Percentiles rank a stretch among this genome's conserved stretches.
These are phyloP conservation scores for Arthroderma uncinatum DNA, from an alignment of 2,329 filamentous ascomycete genomes.

Conservation along the genomic window DNA sequence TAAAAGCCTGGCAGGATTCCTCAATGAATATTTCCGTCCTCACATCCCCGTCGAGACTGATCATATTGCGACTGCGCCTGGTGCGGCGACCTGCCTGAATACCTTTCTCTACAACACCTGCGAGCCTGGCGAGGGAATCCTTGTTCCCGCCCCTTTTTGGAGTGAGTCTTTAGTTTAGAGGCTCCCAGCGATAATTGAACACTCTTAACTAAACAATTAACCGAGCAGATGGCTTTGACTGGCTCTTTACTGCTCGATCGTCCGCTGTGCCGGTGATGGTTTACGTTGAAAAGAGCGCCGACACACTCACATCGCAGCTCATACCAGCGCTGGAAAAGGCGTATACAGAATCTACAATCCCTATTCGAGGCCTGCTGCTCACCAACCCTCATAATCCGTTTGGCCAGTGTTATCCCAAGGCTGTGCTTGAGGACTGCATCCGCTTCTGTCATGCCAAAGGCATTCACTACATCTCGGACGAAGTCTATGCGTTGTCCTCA, in stretches of 20 bases:
- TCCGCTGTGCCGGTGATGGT: neutral
- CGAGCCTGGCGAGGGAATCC: neutral
- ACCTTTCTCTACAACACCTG: slow-evolving; percentile 1
- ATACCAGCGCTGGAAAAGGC: neutral
- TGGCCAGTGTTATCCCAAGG: neutral
- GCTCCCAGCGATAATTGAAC: no score
- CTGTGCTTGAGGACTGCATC: neutral
- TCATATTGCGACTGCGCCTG: neutral
- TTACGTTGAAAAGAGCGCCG: neutral
- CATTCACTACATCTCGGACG: slow-evolving; percentile 47
- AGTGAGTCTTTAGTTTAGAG: neutral
- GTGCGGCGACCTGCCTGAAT: neutral
- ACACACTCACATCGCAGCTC: neutral
- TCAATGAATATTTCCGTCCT: neutral
- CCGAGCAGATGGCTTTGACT: neutral
- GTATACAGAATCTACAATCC: neutral
- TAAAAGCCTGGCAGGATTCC: neutral
- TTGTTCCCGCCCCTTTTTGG: slow-evolving; percentile 1
- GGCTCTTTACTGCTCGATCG: neutral
- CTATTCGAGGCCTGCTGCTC: neutral
- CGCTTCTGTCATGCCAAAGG: slow-evolving; percentile 39
- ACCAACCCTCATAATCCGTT: slow-evolving; percentile 4
- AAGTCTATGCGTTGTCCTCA: slow-evolving; percentile 47
- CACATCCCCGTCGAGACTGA: neutral
- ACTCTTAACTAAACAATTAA: neutral